These are phyloP conservation scores for Dendrostoma leiphaemia DNA, from an alignment of 2,329 filamentous ascomycete species.

Conservation along the genomic window DNA sequence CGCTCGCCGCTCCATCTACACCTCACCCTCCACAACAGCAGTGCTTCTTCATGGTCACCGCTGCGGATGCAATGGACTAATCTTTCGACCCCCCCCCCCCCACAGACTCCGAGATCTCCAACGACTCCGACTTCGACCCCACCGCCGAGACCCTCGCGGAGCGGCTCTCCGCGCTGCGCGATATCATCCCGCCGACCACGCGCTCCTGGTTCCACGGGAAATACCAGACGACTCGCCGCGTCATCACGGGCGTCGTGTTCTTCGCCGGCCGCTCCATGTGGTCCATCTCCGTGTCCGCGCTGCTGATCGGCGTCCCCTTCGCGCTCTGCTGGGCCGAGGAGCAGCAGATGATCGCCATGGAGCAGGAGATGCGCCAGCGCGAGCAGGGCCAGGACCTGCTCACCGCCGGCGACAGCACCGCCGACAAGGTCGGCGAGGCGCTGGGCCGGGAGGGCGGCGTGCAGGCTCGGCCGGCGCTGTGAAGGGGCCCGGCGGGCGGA, in stretches of 20 bases:
- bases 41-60: not conserved
- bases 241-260: slow-evolving; percentile 58
- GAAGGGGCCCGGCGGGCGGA: slow-evolving; percentile 24
- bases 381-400: slow-evolving; percentile 78
- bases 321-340: slow-evolving; percentile 92
- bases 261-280: slow-evolving; percentile 86
- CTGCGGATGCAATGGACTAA: not conserved
- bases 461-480: slow-evolving; percentile 50
- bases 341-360: slow-evolving; percentile 95
- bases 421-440: slow-evolving; percentile 47
- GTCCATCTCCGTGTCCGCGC: slow-evolving; percentile 84
- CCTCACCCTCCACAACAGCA: not conserved
- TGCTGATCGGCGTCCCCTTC: slow-evolving; percentile 90
- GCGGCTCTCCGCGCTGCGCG: slow-evolving; percentile 69
- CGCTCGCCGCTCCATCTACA: not conserved
- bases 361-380: slow-evolving; percentile 95
- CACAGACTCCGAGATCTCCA: slow-evolving; percentile 79
- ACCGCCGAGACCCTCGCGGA: slow-evolving; percentile 60
- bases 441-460: slow-evolving; percentile 46
- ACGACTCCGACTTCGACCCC: slow-evolving; percentile 69
- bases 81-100: not conserved
- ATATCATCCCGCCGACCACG: slow-evolving; percentile 72
- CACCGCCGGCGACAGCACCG: slow-evolving; percentile 48
- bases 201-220: slow-evolving; percentile 66
- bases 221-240: slow-evolving; percentile 51